A percentile compares a stretch with the other conserved stretches of the same genome.
These are phyloP conservation scores for Hymenoscyphus fructigenus DNA, from an alignment of 2,329 filamentous ascomycete genomes.

Conservation along the genomic window DNA sequence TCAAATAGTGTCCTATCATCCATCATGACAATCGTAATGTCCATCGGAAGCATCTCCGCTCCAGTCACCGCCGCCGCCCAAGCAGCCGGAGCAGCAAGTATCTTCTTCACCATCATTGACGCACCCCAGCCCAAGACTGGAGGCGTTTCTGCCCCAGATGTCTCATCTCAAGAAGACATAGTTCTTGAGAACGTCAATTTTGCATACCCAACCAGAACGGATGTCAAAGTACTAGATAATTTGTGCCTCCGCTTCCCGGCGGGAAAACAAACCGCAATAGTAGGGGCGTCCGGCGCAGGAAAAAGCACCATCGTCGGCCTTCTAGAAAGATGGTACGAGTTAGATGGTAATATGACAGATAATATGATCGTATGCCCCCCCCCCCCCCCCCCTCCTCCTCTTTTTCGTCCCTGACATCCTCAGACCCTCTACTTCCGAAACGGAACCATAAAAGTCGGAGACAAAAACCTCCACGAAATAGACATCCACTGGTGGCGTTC, in stretches of 20 bases:
- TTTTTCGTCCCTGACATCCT: background rate
- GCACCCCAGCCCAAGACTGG: conserved; percentile 38
- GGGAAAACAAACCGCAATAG: conserved; percentile 43
- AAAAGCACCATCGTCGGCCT: conserved; percentile 44
- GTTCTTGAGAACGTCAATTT: conserved; percentile 37
- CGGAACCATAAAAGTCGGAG: conserved; percentile 24
- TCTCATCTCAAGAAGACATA: conserved; percentile 43
- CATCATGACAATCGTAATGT: conserved; percentile 25
- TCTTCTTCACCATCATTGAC: conserved; percentile 38
- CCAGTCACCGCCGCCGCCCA: conserved; percentile 51
- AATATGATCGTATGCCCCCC: conserved; percentile 27
- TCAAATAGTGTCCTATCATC: conserved; percentile 22
- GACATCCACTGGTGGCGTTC: conserved; percentile 59
- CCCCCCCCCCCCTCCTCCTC: too few species aligned
- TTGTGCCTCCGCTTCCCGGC: conserved; percentile 36
- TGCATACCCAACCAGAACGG: conserved; percentile 36
- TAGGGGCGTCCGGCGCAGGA: conserved; percentile 44
- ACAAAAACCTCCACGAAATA: conserved; percentile 21
- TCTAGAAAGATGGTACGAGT: conserved; percentile 43
- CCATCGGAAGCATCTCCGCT: conserved; percentile 51
- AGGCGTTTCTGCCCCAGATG: conserved; percentile 46
- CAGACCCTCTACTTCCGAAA: conserved; percentile 29
- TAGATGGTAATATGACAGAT: conserved; percentile 26
- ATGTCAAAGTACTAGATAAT: conserved; percentile 36
- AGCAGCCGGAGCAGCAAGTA: conserved; percentile 39